Conservation (phyloP, 345 rosid genomes). For the Litchi chinensis region DNA sequence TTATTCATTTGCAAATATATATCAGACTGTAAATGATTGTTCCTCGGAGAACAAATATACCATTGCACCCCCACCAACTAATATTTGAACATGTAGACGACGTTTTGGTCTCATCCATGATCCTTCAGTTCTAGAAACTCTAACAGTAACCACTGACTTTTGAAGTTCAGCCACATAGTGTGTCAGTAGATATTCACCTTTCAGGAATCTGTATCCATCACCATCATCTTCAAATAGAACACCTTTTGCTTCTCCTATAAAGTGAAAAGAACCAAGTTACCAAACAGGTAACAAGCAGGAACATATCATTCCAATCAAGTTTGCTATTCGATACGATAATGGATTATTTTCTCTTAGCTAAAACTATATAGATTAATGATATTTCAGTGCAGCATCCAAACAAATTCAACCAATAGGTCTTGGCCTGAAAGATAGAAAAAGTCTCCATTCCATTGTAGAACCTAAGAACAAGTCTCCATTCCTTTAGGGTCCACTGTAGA, state of each 20-base stretch:
- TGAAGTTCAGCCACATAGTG: conserved; percentile 65
- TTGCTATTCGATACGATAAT: not conserved
- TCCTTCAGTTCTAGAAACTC: conserved; percentile 69
- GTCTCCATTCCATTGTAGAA: not conserved
- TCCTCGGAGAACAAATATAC: conserved; percentile 36
- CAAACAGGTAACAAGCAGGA: not conserved
- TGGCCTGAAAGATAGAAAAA: not conserved
- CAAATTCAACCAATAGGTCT: not conserved
- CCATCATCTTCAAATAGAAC: conserved; percentile 83
- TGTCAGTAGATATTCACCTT: conserved; percentile 65
- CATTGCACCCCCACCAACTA: conserved; percentile 85
- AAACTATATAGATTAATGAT: not conserved
- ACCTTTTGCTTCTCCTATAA: conserved; percentile 74
- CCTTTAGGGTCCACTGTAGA: too few relatives aligned
- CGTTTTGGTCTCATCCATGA: conserved; percentile 83
- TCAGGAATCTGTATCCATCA: conserved; percentile 78
- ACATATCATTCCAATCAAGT: not conserved
- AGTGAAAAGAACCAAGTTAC: conserved; percentile 12
- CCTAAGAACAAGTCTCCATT: too few relatives aligned
- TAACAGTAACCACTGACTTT: conserved; percentile 60
- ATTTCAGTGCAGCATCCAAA: not conserved
- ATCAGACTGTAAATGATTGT: not conserved
- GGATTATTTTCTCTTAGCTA: not conserved
- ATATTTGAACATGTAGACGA: conserved; percentile 59
- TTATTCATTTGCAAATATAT: conserved; percentile 7